These are phyloP conservation scores for Castanopsis chinensis DNA, from an alignment of 306 rosid genomes.

Conservation along the genomic window DNA sequence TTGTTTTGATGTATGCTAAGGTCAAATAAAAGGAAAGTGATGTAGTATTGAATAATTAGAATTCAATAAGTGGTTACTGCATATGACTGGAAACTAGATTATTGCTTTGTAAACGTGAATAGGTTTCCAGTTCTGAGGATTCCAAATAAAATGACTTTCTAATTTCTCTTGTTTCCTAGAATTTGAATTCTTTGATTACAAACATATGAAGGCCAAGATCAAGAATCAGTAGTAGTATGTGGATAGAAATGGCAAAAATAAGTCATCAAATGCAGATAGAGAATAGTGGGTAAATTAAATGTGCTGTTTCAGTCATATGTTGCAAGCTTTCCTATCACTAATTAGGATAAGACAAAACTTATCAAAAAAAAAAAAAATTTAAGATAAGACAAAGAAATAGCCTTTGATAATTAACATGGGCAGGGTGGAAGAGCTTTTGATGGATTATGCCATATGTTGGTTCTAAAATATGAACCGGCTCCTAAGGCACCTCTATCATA, in stretches of 20 bases:
- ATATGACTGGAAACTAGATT: not conserved
- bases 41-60: not conserved
- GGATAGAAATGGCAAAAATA: not conserved
- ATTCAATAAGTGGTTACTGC: not conserved
- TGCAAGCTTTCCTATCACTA: not conserved
- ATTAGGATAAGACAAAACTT: not conserved
- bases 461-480: constrained; percentile 1
- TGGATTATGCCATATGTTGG: not conserved
- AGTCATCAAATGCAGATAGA: not conserved
- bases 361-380: too few species aligned
- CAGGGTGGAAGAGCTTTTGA: not conserved
- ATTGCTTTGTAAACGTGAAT: not conserved
- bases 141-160: not conserved
- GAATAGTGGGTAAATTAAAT: not conserved
- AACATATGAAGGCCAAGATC: not conserved
- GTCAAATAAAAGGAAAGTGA: not conserved
- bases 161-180: not conserved
- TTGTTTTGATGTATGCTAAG: not conserved
- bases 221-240: not conserved
- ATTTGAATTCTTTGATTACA: not conserved
- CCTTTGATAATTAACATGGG: not conserved
- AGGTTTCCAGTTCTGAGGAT: not conserved
- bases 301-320: not conserved
- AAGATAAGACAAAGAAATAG: not conserved
- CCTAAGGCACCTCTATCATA: constrained; percentile 4